Evolutionary conservation across 1,139 yeast species (phyloP).

Genomic region (Saccharomyces hybrid): DNA sequence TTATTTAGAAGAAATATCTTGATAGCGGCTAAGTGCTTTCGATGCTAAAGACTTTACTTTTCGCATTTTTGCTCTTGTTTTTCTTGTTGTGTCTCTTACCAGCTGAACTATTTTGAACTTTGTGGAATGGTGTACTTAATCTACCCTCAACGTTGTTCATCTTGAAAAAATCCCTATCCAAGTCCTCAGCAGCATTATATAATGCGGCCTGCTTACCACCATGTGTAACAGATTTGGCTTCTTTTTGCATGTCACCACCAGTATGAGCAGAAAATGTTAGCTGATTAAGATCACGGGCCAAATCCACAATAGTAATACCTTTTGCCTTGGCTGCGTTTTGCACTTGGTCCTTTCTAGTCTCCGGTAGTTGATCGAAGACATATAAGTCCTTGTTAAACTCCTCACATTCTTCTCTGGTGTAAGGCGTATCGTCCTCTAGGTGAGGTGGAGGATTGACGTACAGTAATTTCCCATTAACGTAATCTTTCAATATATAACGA

Average conservation of each 20-base stretch:
- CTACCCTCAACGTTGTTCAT: constrained; percentile 59
- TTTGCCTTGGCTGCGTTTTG: constrained; percentile 50
- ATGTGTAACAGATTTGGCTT: constrained; percentile 43
- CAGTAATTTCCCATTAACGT: constrained; percentile 82
- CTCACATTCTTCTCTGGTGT: constrained; percentile 45
- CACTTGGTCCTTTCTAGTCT: constrained; percentile 66
- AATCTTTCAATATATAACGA: constrained; percentile 86
- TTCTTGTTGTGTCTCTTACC: constrained; percentile 72
- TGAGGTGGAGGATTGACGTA: constrained; percentile 86
- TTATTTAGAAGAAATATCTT: not conserved
- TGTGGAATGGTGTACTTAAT: constrained; percentile 67
- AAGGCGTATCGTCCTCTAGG: constrained; percentile 39
- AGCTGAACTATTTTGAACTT: constrained; percentile 32
- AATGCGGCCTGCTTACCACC: constrained; percentile 82
- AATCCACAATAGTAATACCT: constrained; percentile 51
- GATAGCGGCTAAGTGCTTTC: not conserved
- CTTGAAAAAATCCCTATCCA: constrained; percentile 77
- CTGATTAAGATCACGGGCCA: constrained; percentile 60
- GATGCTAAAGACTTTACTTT: constrained; percentile 18
- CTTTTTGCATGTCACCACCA: constrained; percentile 39
- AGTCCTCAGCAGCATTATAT: constrained; percentile 66
- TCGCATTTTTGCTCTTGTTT: constrained; percentile 68
- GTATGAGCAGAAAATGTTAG: constrained; percentile 77
- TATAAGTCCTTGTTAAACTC: constrained; percentile 71
- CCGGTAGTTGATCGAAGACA: constrained; percentile 57